Evolutionary conservation across 495 filamentous ascomycete species (phyloP), one percentile per base, ranked within the genome.

Genomic region (Xylaria grammica): DNA sequence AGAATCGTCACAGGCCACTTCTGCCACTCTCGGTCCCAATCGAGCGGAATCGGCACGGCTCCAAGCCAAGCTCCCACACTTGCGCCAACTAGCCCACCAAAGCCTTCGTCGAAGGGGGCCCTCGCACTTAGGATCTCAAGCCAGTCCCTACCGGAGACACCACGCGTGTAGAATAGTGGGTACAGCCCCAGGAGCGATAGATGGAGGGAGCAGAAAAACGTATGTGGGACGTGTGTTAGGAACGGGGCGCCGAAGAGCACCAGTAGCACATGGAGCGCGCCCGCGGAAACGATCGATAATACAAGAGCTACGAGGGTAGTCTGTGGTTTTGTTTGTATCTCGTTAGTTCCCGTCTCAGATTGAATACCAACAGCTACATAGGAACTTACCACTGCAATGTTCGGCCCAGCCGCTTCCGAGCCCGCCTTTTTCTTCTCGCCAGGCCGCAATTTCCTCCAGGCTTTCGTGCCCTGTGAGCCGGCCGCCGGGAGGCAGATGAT

Each of bases 1-100:
- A 83, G 62, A 32, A 99, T 91, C 0, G 95, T 98, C 34, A 98
- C 90, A 2, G 95, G 95, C 89, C 93, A 99, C 74, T 90, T 91
- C 84, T 99, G 95, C 95, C 95, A 99, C 67, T 96, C 93, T 22
- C 95, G 88, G 70, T 81, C 92, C 92, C 94, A 97, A 74, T 97
- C 95, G 65, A 99, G 79, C 20, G 95, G 96, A 72, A 99, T 98
- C 1, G 96, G 96, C 36, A 97, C 88, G 11, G 90, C 90, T 4
- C 90, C 90, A n/a, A 90, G 65, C 90, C 90, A 93, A 42, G 85
- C 86, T 5, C 90, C 90, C 3, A 87, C 54, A n/a, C 87, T 69
- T 11, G 79, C 82, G 17, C 90, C 90, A 10, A 85, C 74, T 67
- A 80, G 82, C 62, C 81, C 93, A 67, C 91, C 92, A 80, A 82